These are phyloP conservation scores for Fusarium oxysporum DNA, from an alignment of 2,329 filamentous ascomycete species.

Conservation along the genomic window DNA sequence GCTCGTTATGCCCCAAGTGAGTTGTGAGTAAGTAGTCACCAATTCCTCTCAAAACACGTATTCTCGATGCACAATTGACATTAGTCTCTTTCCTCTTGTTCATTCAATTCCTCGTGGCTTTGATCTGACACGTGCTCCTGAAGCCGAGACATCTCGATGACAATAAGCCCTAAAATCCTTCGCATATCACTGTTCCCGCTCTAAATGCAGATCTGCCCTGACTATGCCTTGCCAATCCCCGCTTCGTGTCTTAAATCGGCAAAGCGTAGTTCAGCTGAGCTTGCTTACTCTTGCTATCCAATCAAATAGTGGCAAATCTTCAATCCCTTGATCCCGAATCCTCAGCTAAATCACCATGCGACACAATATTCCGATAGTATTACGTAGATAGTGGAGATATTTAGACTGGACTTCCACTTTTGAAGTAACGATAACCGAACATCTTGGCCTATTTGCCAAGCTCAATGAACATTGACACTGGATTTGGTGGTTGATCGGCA, in stretches of 20 bases:
- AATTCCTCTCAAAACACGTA: not conserved
- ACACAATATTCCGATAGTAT: not conserved
- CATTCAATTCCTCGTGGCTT: too few relatives aligned
- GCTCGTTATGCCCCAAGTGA: not conserved
- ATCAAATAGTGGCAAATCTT: not conserved
- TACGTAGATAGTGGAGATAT: not conserved
- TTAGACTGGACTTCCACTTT: not conserved
- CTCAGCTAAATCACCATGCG: not conserved
- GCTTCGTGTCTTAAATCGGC: not conserved
- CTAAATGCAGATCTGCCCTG: not conserved
- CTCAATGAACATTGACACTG: not conserved
- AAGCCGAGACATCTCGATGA: constrained; percentile 6
- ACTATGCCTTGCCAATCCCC: not conserved
- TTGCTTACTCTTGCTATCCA: not conserved
- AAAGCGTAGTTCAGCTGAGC: not conserved
- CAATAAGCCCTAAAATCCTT: constrained; percentile 14
- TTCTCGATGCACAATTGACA: not conserved
- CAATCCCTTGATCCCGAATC: not conserved
- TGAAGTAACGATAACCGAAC: not conserved
- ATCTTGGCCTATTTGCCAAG: not conserved
- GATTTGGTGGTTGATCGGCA: not conserved
- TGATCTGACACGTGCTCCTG: not conserved
- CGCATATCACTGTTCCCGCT: not conserved
- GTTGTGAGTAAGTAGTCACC: not conserved
- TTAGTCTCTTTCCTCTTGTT: not conserved